These are phyloP conservation scores for Cladorrhinum sp. DNA, from an alignment of 2,329 filamentous ascomycete species.

Conservation along the genomic window DNA sequence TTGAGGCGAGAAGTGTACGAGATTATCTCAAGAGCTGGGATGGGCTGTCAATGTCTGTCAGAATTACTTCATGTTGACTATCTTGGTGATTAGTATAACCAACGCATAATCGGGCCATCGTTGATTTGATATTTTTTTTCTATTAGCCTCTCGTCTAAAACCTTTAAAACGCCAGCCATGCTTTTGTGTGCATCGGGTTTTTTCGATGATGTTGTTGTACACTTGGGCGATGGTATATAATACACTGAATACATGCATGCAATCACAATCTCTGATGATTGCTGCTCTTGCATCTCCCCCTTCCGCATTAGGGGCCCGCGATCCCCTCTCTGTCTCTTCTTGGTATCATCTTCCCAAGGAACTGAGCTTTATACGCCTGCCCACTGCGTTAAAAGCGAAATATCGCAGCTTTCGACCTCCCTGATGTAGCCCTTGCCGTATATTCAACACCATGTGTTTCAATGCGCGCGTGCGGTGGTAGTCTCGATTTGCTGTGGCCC, in stretches of 20 bases:
- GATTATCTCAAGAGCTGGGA: background rate
- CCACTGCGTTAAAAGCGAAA: background rate
- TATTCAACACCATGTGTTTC: no score
- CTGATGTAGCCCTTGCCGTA: background rate
- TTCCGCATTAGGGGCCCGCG: background rate
- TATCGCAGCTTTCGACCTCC: background rate
- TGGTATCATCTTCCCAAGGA: background rate
- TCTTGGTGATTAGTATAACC: background rate
- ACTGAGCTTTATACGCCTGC: background rate
- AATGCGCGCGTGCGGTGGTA: no score
- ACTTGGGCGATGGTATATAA: slow-evolving; percentile 18
- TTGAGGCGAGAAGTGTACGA: background rate
- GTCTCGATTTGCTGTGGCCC: no score
- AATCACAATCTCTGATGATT: background rate
- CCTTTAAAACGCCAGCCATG: slow-evolving; percentile 20
- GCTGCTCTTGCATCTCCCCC: background rate
- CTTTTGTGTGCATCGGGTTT: slow-evolving; percentile 13
- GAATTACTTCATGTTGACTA: background rate
- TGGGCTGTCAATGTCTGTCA: background rate
- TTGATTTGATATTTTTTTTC: slow-evolving; percentile 1
- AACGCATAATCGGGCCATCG: background rate
- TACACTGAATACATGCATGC: slow-evolving; percentile 9
- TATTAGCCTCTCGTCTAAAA: slow-evolving; percentile 6
- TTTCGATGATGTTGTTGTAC: slow-evolving; percentile 12
- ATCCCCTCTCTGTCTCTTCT: background rate